Evolutionary conservation across 2,329 filamentous ascomycete species (phyloP), one percentile per base, ranked within the genome.

Genomic region (Aurifilum marmelostoma): DNA sequence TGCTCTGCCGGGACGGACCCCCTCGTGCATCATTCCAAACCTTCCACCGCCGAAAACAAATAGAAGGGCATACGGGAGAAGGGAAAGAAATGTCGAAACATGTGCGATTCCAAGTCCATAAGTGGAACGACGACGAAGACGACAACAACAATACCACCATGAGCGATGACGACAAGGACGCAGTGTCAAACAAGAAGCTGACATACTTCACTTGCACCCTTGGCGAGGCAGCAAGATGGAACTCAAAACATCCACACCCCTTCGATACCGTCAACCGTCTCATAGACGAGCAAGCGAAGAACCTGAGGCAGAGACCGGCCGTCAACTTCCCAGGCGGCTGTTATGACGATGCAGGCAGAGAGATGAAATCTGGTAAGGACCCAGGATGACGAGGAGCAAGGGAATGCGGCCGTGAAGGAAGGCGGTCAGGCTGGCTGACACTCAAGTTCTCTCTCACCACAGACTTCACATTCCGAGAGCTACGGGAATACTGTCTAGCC

Each of bases 201-300:
- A 88, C 85, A 69, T 89, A 89, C 75, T 90, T 90, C 73, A 84
- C 84, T 3, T 90, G 88, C 75, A 89, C 87, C 0, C 80, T 90
- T 2, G 88, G 86, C 1, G 82, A 89, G 74, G 86, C 87, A 14
- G 77, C 80, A 0, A 70, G 71, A 1, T 72, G 83, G 24, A 80
- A 78, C 24, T 70, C 74, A 24, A 64, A 66, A 3, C 71, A 74
- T 12, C 73, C 75, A 9, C 79, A 79, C 39, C 75, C 76, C 0
- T 84, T 81, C 72, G 73, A 77, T 2, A 86, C 82, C 0, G 81
- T 89, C 67, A 80, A 81, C 66, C 76, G 83, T 0, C 80, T 89
- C 67, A 76, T 89, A 24, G 81, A 83, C n/a, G 69, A 76, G 9
- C 84, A 87, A 73, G 83, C 83, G 1, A 69, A 75, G 9, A 41